Percentiles rank a stretch among this genome's conserved stretches.
Evolutionary conservation across 768 basidiomycete species (phyloP).

Genomic region (Boletus fagicola): DNA sequence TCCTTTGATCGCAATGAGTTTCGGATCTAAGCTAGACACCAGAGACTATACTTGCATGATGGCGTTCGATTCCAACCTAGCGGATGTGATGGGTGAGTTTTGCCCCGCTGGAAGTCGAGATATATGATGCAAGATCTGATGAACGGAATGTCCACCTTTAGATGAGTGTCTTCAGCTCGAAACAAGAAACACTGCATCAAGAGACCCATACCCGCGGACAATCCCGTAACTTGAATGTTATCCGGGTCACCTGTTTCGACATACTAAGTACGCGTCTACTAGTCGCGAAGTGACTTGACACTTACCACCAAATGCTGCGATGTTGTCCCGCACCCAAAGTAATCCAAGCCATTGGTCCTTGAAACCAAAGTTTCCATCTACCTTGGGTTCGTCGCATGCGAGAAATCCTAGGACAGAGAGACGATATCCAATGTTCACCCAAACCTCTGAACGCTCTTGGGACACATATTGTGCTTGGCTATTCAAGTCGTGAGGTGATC

Average conservation of each 20-base stretch:
- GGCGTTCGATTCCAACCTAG: constrained; percentile 69
- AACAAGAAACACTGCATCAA: background rate
- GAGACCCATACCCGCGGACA: constrained; percentile 54
- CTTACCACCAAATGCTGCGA: constrained; percentile 64
- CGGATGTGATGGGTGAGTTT: constrained; percentile 63
- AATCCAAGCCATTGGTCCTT: constrained; percentile 79
- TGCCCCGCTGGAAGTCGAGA: constrained; percentile 56
- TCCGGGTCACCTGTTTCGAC: constrained; percentile 51
- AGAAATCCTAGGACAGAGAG: constrained; percentile 74
- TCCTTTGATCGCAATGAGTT: constrained; percentile 27
- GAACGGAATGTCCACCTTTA: constrained; percentile 68
- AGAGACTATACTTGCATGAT: constrained; percentile 48
- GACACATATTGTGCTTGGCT: constrained; percentile 66
- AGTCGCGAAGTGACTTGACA: background rate
- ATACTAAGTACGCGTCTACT: background rate
- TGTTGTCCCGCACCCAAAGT: constrained; percentile 68
- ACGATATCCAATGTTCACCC: constrained; percentile 49
- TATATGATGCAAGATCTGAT: constrained; percentile 68
- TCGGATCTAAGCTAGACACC: background rate
- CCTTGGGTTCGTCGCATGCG: constrained; percentile 55
- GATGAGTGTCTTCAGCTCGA: background rate
- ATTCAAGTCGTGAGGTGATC: constrained; percentile 62
- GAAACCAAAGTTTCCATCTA: constrained; percentile 77
- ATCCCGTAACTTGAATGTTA: constrained; percentile 60
- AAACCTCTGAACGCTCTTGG: constrained; percentile 47